Conservation (phyloP, 1,284 basidiomycete genomes). For the Boletus austroedulis region DNA sequence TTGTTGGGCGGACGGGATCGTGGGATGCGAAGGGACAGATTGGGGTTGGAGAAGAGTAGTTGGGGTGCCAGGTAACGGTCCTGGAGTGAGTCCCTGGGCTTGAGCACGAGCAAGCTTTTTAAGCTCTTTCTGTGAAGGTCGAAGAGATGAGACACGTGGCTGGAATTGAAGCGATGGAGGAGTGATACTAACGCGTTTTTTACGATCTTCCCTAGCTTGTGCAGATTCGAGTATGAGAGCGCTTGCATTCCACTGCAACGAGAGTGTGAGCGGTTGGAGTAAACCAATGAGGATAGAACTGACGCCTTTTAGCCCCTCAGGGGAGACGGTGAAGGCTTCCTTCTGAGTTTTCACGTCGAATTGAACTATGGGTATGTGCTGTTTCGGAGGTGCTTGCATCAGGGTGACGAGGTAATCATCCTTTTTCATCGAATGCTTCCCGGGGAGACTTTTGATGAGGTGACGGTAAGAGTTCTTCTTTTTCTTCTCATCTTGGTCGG, state of each 20-base stretch:
- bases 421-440: constrained; percentile 80
- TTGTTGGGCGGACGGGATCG: constrained; percentile 27
- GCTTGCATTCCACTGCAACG: constrained; percentile 63
- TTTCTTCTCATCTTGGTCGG: constrained; percentile 64
- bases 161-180: constrained; percentile 6
- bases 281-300: constrained; percentile 35
- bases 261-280: constrained; percentile 20
- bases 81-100: constrained; percentile 38
- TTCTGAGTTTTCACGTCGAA: constrained; percentile 66
- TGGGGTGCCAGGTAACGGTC: constrained; percentile 29
- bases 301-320: constrained; percentile 75
- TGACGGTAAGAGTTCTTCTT: constrained; percentile 75
- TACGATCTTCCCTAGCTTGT: constrained; percentile 75
- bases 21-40: constrained; percentile 30
- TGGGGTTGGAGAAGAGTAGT: constrained; percentile 28
- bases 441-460: constrained; percentile 72
- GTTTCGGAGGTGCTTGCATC: constrained; percentile 69
- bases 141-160: constrained; percentile 12
- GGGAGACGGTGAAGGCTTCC: constrained; percentile 68
- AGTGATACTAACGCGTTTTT: constrained; percentile 59
- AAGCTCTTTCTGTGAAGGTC: constrained; percentile 58
- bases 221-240: constrained; percentile 64
- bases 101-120: constrained; percentile 67
- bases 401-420: constrained; percentile 66
- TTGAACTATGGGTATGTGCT: constrained; percentile 58